phyloP scores from a whole-genome alignment of 306 rosid genomes.

The Dalbergia cultrata region DNA sequence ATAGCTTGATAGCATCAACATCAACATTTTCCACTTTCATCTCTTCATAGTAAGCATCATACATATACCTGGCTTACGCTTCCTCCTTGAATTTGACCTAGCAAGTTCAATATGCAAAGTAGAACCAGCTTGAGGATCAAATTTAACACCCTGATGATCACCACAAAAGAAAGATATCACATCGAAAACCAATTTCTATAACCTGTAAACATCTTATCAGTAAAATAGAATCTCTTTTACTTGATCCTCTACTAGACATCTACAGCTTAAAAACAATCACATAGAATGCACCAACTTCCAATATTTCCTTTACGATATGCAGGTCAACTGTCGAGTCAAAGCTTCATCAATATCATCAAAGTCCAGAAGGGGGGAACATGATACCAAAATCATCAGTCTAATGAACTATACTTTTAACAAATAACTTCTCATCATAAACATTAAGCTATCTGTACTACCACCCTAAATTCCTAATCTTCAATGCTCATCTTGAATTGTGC shows the following conservation, averaged over 20 bases:
- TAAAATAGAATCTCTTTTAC: background rate
- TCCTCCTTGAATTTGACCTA: constrained; percentile 94
- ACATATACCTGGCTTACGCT: constrained; percentile 81
- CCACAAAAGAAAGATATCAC: constrained; percentile 45
- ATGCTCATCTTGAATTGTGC: background rate
- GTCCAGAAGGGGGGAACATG: background rate
- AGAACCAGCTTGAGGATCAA: constrained; percentile 94
- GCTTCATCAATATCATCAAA: constrained; percentile 16
- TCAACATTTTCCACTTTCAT: constrained; percentile 29
- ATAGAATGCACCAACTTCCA: constrained; percentile 13
- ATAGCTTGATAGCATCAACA: constrained; percentile 5
- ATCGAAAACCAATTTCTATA: constrained; percentile 40
- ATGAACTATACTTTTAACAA: constrained; percentile 4
- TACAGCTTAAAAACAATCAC: constrained; percentile 38
- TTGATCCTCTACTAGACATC: constrained; percentile 13
- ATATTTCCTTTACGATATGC: constrained; percentile 4
- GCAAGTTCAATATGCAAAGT: constrained; percentile 89
- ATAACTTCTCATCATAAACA: background rate
- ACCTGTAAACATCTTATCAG: constrained; percentile 19
- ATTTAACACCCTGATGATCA: constrained; percentile 81
- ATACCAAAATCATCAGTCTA: constrained; percentile 13
- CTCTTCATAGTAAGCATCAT: background rate
- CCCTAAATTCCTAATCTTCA: constrained; percentile 18
- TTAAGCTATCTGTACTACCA: constrained; percentile 2
- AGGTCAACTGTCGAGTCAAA: background rate